Evolutionary conservation across 2,329 filamentous ascomycete genomes (phyloP).

Genomic region (Sporothrix sp.): DNA sequence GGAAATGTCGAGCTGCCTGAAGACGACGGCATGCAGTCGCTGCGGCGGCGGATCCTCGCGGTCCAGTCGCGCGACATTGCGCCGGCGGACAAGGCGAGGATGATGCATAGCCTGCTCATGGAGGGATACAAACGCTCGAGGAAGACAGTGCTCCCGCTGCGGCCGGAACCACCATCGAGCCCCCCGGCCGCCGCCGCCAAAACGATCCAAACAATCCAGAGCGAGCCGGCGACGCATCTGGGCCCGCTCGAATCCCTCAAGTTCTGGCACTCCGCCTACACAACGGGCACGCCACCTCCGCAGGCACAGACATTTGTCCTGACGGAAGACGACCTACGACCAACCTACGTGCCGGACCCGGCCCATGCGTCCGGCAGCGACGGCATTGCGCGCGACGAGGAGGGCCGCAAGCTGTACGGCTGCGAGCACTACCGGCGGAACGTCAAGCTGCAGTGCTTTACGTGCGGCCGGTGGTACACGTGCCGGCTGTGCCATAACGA

Average conservation of each 20-base stretch:
- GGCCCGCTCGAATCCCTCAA: slow-evolving; percentile 45
- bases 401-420: slow-evolving; percentile 44
- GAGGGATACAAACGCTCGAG: slow-evolving; percentile 51
- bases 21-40: slow-evolving; percentile 65
- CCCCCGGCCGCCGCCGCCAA: slow-evolving; percentile 9
- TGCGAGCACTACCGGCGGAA: slow-evolving; percentile 93
- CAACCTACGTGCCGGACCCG: slow-evolving; percentile 49
- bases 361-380: slow-evolving; percentile 26
- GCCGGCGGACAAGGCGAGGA: slow-evolving; percentile 55
- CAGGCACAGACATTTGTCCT: slow-evolving; percentile 38
- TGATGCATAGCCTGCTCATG: slow-evolving; percentile 62
- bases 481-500: slow-evolving; percentile 92
- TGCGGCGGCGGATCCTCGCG: slow-evolving; percentile 57
- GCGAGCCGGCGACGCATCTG: slow-evolving; percentile 33
- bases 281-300: slow-evolving; percentile 26
- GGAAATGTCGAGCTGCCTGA: slow-evolving; percentile 46
- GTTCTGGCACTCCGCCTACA: slow-evolving; percentile 42
- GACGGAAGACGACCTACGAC: slow-evolving; percentile 51
- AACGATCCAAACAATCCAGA: no score
- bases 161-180: slow-evolving; percentile 21
- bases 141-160: slow-evolving; percentile 17
- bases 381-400: slow-evolving; percentile 28
- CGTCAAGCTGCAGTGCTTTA: slow-evolving; percentile 87
- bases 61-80: slow-evolving; percentile 55
- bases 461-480: slow-evolving; percentile 85